phyloP scores from a whole-genome alignment of 2,329 filamentous ascomycete species.

The Ceratocystis cubensis region DNA sequence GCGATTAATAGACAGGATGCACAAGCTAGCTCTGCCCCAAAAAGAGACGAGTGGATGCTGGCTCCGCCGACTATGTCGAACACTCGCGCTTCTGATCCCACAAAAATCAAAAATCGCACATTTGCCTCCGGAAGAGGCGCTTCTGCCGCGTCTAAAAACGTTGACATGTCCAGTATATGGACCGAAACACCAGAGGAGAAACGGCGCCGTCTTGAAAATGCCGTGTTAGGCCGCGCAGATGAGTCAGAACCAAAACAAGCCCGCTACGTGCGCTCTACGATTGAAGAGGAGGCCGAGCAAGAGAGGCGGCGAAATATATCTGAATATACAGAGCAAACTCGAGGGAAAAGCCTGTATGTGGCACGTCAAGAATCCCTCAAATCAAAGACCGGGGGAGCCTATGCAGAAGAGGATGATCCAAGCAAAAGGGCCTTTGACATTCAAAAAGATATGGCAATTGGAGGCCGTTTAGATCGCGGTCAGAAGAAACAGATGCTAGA shows the following conservation, averaged over 20 bases:
- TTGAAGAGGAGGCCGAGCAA: slow-evolving; percentile 44
- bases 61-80: slow-evolving; percentile 48
- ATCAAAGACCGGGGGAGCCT: slow-evolving; percentile 15
- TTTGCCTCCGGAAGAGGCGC: slow-evolving; percentile 56
- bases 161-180: slow-evolving; percentile 58
- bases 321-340: slow-evolving; percentile 40
- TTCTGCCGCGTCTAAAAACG: slow-evolving; percentile 22
- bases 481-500: slow-evolving; percentile 69
- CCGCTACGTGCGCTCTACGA: slow-evolving; percentile 23
- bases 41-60: slow-evolving; percentile 77
- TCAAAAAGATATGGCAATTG: slow-evolving; percentile 84
- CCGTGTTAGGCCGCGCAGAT: slow-evolving; percentile 61
- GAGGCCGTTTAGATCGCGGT: slow-evolving; percentile 55
- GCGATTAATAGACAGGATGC: slow-evolving; percentile 25
- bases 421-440: slow-evolving; percentile 78
- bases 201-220: slow-evolving; percentile 62
- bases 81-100: slow-evolving; percentile 60
- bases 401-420: slow-evolving; percentile 72
- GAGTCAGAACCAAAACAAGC: slow-evolving; percentile 27
- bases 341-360: slow-evolving; percentile 48
- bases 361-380: slow-evolving; percentile 35
- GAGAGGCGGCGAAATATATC: slow-evolving; percentile 38
- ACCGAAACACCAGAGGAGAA: slow-evolving; percentile 87
- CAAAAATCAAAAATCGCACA: slow-evolving; percentile 66
- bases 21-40: slow-evolving; percentile 30